phyloP scores from a whole-genome alignment of 2,329 filamentous ascomycete species.

The Cladosporium oxysporum region DNA sequence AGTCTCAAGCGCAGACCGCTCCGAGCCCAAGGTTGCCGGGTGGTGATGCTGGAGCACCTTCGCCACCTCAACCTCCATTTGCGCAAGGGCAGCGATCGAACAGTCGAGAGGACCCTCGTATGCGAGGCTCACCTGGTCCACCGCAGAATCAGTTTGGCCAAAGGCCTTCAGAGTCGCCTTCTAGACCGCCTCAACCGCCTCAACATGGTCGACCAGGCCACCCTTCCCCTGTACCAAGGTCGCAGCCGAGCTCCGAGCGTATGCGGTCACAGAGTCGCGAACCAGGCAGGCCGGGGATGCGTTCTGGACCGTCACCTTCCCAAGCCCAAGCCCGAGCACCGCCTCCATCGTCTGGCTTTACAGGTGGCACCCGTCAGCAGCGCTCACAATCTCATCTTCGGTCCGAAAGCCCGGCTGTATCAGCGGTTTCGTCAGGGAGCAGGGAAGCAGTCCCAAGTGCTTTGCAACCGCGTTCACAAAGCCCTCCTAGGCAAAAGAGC shows the following conservation, averaged over 20 bases:
- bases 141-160: constrained; percentile 32
- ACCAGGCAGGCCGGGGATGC: constrained; percentile 24
- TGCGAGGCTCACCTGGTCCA: constrained; percentile 34
- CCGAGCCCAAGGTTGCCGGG: constrained; percentile 6
- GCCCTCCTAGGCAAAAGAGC: constrained; percentile 25
- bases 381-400: constrained; percentile 19
- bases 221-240: constrained; percentile 25
- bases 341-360: constrained; percentile 4
- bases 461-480: constrained; percentile 23
- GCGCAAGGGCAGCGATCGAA: constrained; percentile 30
- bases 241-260: constrained; percentile 38
- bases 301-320: constrained; percentile 32
- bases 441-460: constrained; percentile 2
- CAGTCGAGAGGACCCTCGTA: constrained; percentile 34
- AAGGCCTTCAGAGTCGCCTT: constrained; percentile 23
- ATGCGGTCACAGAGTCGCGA: constrained; percentile 37
- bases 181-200: background rate
- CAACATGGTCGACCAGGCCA: background rate
- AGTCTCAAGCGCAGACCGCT: constrained; percentile 8
- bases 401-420: constrained; percentile 24
- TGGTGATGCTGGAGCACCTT: constrained; percentile 8
- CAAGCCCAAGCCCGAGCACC: constrained; percentile 21
- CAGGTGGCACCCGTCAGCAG: background rate
- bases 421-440: constrained; percentile 15
- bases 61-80: constrained; percentile 33